Evolutionary conservation across 257 asterid genomes (phyloP).

Genomic region (Scutellaria minor): DNA sequence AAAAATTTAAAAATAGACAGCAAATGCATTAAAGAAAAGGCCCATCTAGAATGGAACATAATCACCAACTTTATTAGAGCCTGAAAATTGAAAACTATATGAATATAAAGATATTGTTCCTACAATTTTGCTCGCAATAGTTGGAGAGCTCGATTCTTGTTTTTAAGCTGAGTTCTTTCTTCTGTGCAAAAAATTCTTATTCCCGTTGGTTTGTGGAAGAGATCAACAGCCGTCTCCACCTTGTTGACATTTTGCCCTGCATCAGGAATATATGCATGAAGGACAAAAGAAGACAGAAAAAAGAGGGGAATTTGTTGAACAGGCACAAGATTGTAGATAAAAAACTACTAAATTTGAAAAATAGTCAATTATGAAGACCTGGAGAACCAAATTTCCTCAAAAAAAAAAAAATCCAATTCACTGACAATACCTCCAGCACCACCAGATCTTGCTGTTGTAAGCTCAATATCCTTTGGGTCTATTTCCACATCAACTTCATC

Average conservation of each 20-base stretch:
- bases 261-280: conserved; percentile 40
- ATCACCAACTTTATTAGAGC: conserved; percentile 25
- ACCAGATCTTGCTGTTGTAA: conserved; percentile 96
- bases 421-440: conserved; percentile 95
- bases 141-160: conserved; percentile 90
- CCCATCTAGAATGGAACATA: conserved; percentile 29
- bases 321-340: conserved; percentile 1
- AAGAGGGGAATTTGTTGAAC: conserved; percentile 2
- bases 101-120: conserved; percentile 29
- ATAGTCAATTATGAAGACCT: conserved; percentile 10
- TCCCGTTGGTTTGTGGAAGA: conserved; percentile 96
- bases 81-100: not conserved
- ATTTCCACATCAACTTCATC: conserved; percentile 99
- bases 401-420: conserved; percentile 3
- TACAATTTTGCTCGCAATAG: conserved; percentile 94
- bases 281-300: conserved; percentile 8
- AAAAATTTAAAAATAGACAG: not conserved
- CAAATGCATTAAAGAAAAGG: conserved; percentile 8
- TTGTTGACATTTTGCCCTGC: conserved; percentile 99
- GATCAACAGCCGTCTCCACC: conserved; percentile 99
- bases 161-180: conserved; percentile 88
- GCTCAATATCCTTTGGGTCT: conserved; percentile 96
- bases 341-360: not conserved
- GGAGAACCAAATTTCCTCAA: conserved; percentile 8
- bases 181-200: conserved; percentile 97